Evolutionary conservation across 2,329 filamentous ascomycete species (phyloP).

Genomic region (Cladosporium phlei): DNA sequence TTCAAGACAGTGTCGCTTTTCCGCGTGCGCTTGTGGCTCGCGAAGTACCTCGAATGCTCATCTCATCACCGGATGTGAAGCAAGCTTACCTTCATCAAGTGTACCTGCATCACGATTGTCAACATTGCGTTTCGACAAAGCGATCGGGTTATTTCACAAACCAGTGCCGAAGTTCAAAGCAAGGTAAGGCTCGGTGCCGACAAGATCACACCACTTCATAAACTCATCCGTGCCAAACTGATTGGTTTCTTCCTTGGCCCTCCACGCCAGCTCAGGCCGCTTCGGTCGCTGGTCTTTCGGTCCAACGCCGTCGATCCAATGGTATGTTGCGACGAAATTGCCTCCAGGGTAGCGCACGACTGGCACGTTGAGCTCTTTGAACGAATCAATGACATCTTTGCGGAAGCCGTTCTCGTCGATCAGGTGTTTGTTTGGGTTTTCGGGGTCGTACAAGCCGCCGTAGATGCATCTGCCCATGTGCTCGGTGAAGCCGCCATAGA

Average conservation of each 20-base stretch:
- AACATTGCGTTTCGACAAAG: constrained; percentile 1
- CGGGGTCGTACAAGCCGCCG: constrained; percentile 77
- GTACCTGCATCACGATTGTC: constrained; percentile 33
- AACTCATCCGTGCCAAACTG: constrained; percentile 84
- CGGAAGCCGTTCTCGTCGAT: constrained; percentile 72
- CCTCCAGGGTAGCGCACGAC: constrained; percentile 78
- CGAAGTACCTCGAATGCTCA: too few species aligned
- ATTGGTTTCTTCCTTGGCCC: constrained; percentile 65
- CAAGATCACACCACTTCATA: constrained; percentile 70
- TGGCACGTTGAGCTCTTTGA: constrained; percentile 69
- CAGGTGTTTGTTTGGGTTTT: constrained; percentile 54
- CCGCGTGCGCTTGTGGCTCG: too few species aligned
- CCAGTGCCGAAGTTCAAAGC: constrained; percentile 79
- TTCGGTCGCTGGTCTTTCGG: constrained; percentile 63
- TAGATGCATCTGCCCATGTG: constrained; percentile 90
- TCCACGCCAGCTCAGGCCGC: constrained; percentile 72
- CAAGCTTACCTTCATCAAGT: constrained; percentile 48
- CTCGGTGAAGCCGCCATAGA: constrained; percentile 83
- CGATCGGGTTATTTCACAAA: constrained; percentile 1
- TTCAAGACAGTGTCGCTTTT: too few species aligned
- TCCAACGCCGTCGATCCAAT: constrained; percentile 78
- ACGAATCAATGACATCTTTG: constrained; percentile 68
- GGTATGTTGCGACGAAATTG: constrained; percentile 80
- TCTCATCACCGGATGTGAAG: too few species aligned
- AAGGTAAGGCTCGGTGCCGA: constrained; percentile 73